These are phyloP conservation scores for Phytopythium helicoides DNA, from an alignment of 352 stramenopile species.

Conservation along the genomic window DNA sequence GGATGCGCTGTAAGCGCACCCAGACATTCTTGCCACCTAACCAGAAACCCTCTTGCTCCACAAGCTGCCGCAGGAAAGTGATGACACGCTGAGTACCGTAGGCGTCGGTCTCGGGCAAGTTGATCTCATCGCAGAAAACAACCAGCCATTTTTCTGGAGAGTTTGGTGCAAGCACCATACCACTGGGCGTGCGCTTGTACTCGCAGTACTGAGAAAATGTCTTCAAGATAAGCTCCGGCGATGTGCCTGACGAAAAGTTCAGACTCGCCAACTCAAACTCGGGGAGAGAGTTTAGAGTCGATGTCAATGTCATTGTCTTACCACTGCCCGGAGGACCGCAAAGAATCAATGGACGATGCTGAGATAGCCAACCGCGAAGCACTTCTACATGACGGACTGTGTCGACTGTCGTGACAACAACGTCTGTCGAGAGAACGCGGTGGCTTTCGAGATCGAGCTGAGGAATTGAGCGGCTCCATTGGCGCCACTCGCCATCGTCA, in stretches of 20 bases:
- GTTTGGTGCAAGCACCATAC: slow-evolving; percentile 94
- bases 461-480: slow-evolving; percentile 96
- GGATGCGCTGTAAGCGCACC: slow-evolving; percentile 91
- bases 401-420: slow-evolving; percentile 99
- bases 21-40: slow-evolving; percentile 87
- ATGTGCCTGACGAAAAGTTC: slow-evolving; percentile 99
- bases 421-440: slow-evolving; percentile 94
- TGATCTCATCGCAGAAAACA: slow-evolving; percentile 99
- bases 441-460: slow-evolving; percentile 98
- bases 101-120: slow-evolving; percentile 96
- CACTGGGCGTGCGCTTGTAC: slow-evolving; percentile 96
- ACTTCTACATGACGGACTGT: slow-evolving; percentile 98
- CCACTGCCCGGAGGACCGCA: slow-evolving; percentile 98
- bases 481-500: slow-evolving; percentile 95
- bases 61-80: slow-evolving; percentile 98
- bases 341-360: slow-evolving; percentile 96
- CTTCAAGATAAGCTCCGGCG: slow-evolving; percentile 98
- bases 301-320: slow-evolving; percentile 99
- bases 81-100: slow-evolving; percentile 99
- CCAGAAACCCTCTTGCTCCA: slow-evolving; percentile 95
- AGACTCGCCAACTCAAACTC: slow-evolving; percentile 98
- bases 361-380: slow-evolving; percentile 95
- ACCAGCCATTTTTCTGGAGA: slow-evolving; percentile 97
- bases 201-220: slow-evolving; percentile 99
- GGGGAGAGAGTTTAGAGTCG: slow-evolving; percentile 96